Percentiles rank a stretch among this genome's conserved stretches.
These are phyloP conservation scores for Claviceps sp. DNA, from an alignment of 2,329 filamentous ascomycete genomes.

Conservation along the genomic window DNA sequence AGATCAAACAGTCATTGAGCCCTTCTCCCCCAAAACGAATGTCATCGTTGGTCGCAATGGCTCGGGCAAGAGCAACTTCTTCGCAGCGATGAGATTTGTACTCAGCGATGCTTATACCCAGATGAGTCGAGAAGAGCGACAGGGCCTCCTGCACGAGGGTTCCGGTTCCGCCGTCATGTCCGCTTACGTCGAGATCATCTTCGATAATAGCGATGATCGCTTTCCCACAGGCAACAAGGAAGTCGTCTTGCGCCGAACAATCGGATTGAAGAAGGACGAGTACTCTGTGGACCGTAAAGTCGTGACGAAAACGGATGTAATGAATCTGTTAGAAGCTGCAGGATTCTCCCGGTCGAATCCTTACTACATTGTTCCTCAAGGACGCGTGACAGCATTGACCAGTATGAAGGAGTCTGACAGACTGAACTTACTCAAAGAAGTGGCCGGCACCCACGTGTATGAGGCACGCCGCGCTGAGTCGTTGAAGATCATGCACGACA, in stretches of 20 bases:
- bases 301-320: conserved; percentile 84
- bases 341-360: conserved; percentile 96
- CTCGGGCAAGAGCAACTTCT: conserved; percentile 99
- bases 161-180: conserved; percentile 97
- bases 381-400: conserved; percentile 85
- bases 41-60: conserved; percentile 98
- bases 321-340: conserved; percentile 88
- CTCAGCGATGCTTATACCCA: conserved; percentile 95
- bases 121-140: conserved; percentile 89
- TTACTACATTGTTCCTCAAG: conserved; percentile 98
- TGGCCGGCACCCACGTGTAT: conserved; percentile 96
- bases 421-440: conserved; percentile 83
- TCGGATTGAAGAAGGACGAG: conserved; percentile 96
- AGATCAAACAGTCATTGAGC: conserved; percentile 96
- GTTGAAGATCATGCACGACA: conserved; percentile 92
- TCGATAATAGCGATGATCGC: conserved; percentile 92
- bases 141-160: conserved; percentile 92
- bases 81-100: conserved; percentile 95
- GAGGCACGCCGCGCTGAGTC: conserved; percentile 85
- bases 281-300: conserved; percentile 97
- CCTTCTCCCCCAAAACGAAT: conserved; percentile 94
- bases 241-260: conserved; percentile 80
- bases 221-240: conserved; percentile 90
- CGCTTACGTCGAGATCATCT: conserved; percentile 98
- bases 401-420: conserved; percentile 98